These are phyloP conservation scores for Crithidia fasciculata DNA, from an alignment of 208 protist species.

Conservation along the genomic window DNA sequence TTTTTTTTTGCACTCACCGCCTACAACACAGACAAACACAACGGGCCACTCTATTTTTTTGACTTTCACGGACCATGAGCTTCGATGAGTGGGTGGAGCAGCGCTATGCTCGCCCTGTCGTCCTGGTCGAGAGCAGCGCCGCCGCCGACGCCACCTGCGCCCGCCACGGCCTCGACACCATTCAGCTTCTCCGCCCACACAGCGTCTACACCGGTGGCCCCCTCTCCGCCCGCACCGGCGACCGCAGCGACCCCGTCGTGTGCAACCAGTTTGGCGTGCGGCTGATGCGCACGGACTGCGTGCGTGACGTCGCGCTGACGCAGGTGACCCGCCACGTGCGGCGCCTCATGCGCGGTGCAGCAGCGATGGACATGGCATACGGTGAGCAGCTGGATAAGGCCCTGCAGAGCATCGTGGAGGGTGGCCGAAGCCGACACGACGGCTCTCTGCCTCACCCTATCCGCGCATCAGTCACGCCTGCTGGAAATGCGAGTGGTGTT, in stretches of 20 bases:
- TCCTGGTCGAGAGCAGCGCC: constrained; percentile 63
- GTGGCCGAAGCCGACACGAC: constrained; percentile 29
- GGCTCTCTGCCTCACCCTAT: constrained; percentile 35
- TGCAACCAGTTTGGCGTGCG: constrained; percentile 77
- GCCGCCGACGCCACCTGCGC: constrained; percentile 47
- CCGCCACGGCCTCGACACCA: constrained; percentile 68
- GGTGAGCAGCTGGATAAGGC: constrained; percentile 77
- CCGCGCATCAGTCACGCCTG: not conserved
- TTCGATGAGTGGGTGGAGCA: constrained; percentile 65
- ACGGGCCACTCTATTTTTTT: not conserved
- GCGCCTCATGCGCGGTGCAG: constrained; percentile 36
- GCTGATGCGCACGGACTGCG: constrained; percentile 65
- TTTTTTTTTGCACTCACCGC: no score
- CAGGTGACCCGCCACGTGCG: constrained; percentile 44
- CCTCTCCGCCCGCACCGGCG: constrained; percentile 48
- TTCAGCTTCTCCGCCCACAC: constrained; percentile 82
- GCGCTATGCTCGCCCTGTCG: constrained; percentile 74
- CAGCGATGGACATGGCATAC: constrained; percentile 69
- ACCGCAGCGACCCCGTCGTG: constrained; percentile 53
- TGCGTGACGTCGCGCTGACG: constrained; percentile 43
- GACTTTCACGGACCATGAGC: constrained; percentile 12
- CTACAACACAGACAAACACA: not conserved
- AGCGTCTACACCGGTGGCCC: constrained; percentile 41
- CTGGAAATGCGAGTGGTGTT: no score
- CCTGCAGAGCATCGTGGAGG: constrained; percentile 46